Base-by-base conservation (phyloP, 768 basidiomycete genomes). In the Naganishia friedmannii region DNA sequence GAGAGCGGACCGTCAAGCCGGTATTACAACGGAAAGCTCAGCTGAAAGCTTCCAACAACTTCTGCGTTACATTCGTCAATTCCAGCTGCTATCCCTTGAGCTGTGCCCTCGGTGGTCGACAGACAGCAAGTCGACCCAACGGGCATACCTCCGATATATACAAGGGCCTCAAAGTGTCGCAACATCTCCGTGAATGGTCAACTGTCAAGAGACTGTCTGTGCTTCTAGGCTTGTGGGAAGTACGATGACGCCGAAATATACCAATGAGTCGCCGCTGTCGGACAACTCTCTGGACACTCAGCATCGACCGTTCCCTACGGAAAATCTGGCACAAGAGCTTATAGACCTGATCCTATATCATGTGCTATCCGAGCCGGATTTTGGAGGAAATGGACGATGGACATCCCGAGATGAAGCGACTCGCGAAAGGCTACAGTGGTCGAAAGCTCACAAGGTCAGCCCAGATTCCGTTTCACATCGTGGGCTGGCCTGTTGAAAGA, bases 311-410 rank as follows among this genome's bases (percentile, higher is more conserved):
- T 70, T 70, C 32, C 69, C 69, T 1, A 54, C 48, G n/a, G 63
- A 70, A 12, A 60, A 29, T 12, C 34, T 70, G 69, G 48, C 70
- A 1, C 23, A 12, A n/a, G 70, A 71, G 17, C 51, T 71, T 32
- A 21, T 71, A 26, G 29, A 66, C 31, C 53, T 71, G 29, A 71
- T 71, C 55, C 48, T 71, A 12, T 66, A 71, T 45, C 65, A 66
- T 54, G 66, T 71, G 12, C 32, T 71, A 4, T n/a, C 29, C 10
- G 42, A 53, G 32, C 57, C 48, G 7, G 66, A 71, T 29, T 68
- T 67, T 68, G 70, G 70, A n/a, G 29, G 63, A 13, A 71, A 71
- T 39, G 70, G 70, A 23, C 53, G 70, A 46, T 71, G 70, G 70
- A 37, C 48, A 19, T 54, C 53, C 3, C 21, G 54, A 31, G 51